Conservation (phyloP, 306 rosid genomes). For the Glycine soja region DNA sequence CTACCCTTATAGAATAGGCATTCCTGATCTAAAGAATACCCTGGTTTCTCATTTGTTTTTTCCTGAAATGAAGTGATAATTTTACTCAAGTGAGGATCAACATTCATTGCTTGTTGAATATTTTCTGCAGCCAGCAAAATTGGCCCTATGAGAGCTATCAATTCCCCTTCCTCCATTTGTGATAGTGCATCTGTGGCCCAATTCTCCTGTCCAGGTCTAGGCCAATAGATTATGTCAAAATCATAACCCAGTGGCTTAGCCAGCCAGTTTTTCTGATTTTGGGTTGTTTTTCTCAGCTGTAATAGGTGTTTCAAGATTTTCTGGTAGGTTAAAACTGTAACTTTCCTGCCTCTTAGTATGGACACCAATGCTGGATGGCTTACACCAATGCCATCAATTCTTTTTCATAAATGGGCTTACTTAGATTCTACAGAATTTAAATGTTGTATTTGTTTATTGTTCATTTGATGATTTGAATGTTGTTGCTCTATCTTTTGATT, state of each 20-base stretch:
- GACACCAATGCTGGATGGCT: background rate
- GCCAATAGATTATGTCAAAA: background rate
- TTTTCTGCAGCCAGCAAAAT: background rate
- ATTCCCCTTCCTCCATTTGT: background rate
- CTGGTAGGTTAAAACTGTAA: background rate
- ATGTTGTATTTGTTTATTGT: background rate
- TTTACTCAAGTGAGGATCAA: background rate
- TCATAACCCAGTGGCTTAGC: background rate
- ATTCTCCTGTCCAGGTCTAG: background rate
- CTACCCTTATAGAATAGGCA: background rate
- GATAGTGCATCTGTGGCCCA: background rate
- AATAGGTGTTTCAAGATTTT: background rate
- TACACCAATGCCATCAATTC: background rate
- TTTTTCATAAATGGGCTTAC: background rate
- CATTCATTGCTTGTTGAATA: background rate
- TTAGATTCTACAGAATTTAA: background rate
- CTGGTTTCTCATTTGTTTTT: background rate
- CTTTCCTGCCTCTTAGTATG: background rate
- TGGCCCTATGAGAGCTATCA: background rate
- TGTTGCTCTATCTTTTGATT: background rate
- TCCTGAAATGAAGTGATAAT: background rate
- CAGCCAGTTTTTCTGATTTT: background rate
- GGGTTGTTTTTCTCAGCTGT: background rate
- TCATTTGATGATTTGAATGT: background rate
- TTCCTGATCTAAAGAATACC: background rate